A percentile compares a stretch with the other conserved stretches of the same genome.
phyloP scores from a whole-genome alignment of 441 rosid species.

The Populus trichocarpa region DNA sequence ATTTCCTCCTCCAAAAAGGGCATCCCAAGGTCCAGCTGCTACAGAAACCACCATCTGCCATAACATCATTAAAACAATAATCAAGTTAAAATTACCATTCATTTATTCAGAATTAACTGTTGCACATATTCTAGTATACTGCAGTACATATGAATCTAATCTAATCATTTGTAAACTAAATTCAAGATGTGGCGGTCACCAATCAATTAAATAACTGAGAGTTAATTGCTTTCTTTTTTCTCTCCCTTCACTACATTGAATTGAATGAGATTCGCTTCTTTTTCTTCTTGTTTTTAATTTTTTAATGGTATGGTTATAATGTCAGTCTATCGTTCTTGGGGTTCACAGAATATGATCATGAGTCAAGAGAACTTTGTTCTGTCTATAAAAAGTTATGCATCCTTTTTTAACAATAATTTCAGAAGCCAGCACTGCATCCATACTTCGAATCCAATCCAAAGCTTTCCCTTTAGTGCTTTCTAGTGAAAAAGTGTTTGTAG shows the following conservation, averaged over 20 bases:
- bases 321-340: neutral
- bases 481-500: neutral
- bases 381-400: neutral
- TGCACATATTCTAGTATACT: neutral
- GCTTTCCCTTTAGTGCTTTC: neutral
- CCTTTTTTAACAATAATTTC: neutral
- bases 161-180: no score
- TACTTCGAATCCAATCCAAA: neutral
- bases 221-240: neutral
- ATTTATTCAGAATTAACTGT: neutral
- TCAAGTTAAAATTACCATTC: neutral
- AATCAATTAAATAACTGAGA: no score
- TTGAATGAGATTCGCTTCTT: neutral
- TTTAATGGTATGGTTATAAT: neutral
- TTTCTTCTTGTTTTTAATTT: neutral
- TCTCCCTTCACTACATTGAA: neutral
- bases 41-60: conserved; percentile 55
- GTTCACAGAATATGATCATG: neutral
- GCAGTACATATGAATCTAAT: no score
- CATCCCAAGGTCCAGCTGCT: conserved; percentile 48
- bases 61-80: neutral
- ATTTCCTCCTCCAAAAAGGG: conserved; percentile 60
- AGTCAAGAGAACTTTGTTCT: neutral
- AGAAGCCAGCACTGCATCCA: neutral
- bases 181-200: no score